Percentiles rank a stretch among this genome's conserved stretches.
Conservation (phyloP, 2,329 filamentous ascomycete species). For the Epicoccum sorghinum region DNA sequence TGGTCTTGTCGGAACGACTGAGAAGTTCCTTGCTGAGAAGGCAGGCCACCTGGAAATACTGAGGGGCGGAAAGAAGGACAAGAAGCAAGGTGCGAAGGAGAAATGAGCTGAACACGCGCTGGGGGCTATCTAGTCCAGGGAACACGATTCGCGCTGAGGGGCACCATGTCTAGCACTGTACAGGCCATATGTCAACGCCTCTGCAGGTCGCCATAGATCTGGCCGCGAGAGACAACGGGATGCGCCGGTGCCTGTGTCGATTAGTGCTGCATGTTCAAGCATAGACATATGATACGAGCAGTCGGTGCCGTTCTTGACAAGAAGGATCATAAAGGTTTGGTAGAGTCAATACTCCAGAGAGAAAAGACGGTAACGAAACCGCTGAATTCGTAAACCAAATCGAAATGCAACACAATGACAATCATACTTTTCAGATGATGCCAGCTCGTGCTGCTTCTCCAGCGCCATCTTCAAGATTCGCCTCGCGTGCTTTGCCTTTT, state of each 20-base stretch:
- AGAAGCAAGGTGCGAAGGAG: conserved; percentile 28
- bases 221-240: not conserved
- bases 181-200: not conserved
- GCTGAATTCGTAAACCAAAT: conserved; percentile 4
- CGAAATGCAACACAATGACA: conserved; percentile 5
- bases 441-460: conserved; percentile 66
- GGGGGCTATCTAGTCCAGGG: not conserved
- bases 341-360: not conserved
- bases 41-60: conserved; percentile 74
- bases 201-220: conserved; percentile 10
- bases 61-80: conserved; percentile 67
- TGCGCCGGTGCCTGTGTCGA: not conserved
- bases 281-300: not conserved
- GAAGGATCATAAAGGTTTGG: not conserved
- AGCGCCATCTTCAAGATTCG: conserved; percentile 62
- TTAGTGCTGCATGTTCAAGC: not conserved
- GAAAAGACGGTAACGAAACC: not conserved
- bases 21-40: conserved; percentile 68
- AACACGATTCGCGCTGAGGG: not conserved
- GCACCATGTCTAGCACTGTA: conserved; percentile 4
- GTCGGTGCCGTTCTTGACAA: not conserved
- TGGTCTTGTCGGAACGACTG: conserved; percentile 69
- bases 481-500: conserved; percentile 62
- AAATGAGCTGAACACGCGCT: not conserved
- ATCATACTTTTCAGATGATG: conserved; percentile 32